Evolutionary conservation across 495 filamentous ascomycete genomes (phyloP).

Genomic region (Hypoxylon lienhwacheense): DNA sequence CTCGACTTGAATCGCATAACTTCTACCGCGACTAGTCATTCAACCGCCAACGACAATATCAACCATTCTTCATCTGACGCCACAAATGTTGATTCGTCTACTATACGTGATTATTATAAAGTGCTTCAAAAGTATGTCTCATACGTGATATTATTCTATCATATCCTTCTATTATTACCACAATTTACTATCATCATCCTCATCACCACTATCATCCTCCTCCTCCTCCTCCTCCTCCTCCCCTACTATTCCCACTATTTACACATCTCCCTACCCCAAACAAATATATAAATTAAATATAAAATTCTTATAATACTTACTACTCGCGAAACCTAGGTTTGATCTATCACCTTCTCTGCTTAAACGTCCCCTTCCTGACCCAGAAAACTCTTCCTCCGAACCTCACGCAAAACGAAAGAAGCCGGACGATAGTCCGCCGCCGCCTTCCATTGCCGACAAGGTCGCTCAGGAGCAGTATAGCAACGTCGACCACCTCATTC

Average conservation of each 20-base stretch:
- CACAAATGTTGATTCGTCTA: conserved; percentile 28
- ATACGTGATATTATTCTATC: too few relatives aligned
- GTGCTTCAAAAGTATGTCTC: conserved; percentile 49
- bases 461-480: conserved; percentile 47
- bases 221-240: too few relatives aligned
- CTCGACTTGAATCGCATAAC: conserved; percentile 12
- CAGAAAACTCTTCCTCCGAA: conserved; percentile 39
- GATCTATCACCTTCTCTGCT: conserved; percentile 50
- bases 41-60: too few relatives aligned
- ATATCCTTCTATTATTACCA: too few relatives aligned
- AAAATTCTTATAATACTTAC: conserved; percentile 21
- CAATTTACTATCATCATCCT: conserved; percentile 3
- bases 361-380: conserved; percentile 46
- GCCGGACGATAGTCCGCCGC: conserved; percentile 39
- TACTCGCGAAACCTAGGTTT: conserved; percentile 39
- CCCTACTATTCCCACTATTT: conserved; percentile 7
- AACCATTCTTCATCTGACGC: conserved; percentile 3
- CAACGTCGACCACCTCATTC: conserved; percentile 48
- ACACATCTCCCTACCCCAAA: not conserved
- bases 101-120: conserved; percentile 46
- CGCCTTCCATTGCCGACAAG: conserved; percentile 50
- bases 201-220: conserved; percentile 1
- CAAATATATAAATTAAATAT: conserved; percentile 4
- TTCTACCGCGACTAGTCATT: conserved; percentile 10
- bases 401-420: conserved; percentile 53